Evolutionary conservation across 805 yeast genomes (phyloP).

Genomic region (Candida gorgasii): DNA sequence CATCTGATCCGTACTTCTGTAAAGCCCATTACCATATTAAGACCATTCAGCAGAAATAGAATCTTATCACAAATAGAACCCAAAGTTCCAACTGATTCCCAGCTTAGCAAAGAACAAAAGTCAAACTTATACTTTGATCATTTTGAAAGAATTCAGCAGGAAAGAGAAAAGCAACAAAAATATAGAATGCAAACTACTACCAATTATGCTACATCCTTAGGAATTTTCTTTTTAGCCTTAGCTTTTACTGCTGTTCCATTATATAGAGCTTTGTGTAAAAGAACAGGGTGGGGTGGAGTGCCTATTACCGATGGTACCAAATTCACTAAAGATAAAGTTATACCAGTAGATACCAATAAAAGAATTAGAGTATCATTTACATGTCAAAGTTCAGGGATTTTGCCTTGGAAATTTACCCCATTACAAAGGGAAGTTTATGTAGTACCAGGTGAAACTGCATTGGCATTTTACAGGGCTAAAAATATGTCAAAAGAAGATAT

Average conservation of each 20-base stretch:
- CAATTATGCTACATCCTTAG: constrained; percentile 67
- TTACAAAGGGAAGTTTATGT: constrained; percentile 91
- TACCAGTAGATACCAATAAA: constrained; percentile 83
- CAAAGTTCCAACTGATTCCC: not conserved
- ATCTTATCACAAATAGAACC: not conserved
- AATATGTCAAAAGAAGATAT: constrained; percentile 84
- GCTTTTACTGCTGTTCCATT: constrained; percentile 92
- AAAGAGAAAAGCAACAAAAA: constrained; percentile 29
- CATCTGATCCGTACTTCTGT: not conserved
- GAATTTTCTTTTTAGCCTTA: constrained; percentile 68
- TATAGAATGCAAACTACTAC: constrained; percentile 55
- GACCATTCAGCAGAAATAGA: not conserved
- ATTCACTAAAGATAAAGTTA: constrained; percentile 82
- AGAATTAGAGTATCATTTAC: constrained; percentile 85
- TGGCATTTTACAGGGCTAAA: constrained; percentile 92
- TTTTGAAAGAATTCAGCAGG: constrained; percentile 20
- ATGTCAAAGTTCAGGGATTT: constrained; percentile 82
- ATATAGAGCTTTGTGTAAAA: constrained; percentile 86
- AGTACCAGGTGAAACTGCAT: constrained; percentile 96
- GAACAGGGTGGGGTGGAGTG: constrained; percentile 95
- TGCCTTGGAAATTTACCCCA: constrained; percentile 95
- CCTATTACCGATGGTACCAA: constrained; percentile 83
- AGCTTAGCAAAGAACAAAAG: constrained; percentile 13
- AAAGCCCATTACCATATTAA: not conserved
- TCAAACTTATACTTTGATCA: constrained; percentile 12